A percentile compares a stretch with the other conserved stretches of the same genome.
phyloP scores from a whole-genome alignment of 441 rosid species.

The Gossypium gossypioides region DNA sequence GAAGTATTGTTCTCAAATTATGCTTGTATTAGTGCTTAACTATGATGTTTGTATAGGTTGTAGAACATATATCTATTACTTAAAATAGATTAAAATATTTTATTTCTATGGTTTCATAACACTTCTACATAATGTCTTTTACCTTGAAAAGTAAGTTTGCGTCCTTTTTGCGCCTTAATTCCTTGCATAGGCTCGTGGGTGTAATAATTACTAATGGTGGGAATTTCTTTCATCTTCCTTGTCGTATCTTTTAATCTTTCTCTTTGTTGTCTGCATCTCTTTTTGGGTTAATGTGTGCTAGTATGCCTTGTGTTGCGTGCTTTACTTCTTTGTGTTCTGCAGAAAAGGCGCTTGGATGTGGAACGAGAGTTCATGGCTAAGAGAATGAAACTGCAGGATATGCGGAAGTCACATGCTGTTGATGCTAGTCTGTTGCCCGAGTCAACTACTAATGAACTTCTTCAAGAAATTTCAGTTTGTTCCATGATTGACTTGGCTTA shows the following conservation, averaged over 20 bases:
- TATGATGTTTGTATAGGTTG: neutral
- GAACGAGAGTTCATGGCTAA: conserved; percentile 42
- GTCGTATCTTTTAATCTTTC: neutral
- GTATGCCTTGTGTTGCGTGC: neutral
- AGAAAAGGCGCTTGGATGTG: conserved; percentile 48
- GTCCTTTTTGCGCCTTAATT: neutral
- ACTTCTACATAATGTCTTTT: neutral
- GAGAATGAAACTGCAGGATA: conserved; percentile 51
- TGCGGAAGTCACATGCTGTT: conserved; percentile 40
- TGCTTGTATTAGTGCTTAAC: neutral
- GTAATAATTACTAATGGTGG: neutral
- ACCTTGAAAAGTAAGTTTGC: neutral
- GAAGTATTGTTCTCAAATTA: neutral
- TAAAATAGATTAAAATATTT: neutral
- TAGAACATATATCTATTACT: neutral
- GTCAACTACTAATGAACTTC: conserved; percentile 71
- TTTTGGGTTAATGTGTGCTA: neutral
- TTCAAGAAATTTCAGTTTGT: conserved; percentile 75
- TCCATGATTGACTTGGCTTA: conserved; percentile 18
- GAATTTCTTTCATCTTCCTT: neutral
- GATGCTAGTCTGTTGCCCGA: conserved; percentile 37
- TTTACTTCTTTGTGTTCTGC: conserved; percentile 19
- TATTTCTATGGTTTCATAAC: neutral
- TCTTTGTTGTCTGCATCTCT: neutral
- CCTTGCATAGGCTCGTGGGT: neutral